Base-by-base conservation (phyloP, 768 basidiomycete genomes). In the Naganishia friedmannii region DNA sequence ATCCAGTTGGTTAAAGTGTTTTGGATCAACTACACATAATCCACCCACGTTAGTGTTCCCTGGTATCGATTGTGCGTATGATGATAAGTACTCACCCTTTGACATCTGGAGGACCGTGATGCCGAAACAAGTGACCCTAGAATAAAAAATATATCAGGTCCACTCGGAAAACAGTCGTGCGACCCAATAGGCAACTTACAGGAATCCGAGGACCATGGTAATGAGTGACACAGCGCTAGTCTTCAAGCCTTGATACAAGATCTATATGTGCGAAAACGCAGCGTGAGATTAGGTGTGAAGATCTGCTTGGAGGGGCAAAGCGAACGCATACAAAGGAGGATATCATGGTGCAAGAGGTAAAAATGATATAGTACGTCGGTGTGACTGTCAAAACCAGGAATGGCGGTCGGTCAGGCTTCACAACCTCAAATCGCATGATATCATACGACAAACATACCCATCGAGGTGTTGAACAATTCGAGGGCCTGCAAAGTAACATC, bases 161-260 rank as follows among this genome's bases (percentile, higher is more conserved):
- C 28, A 29, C 19, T 26, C 0, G 21, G 13, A 23, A 19, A 58
- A 26, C 19, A 19, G 55, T 15, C 12, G n/a, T 29, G 68, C 34
- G 70, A 39, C 37, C 34, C 21, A 23, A 34, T 9, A 28, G 26
- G 73, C 90, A 92, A 67, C 94, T 94, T 70, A 90, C 88, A 96
- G 81, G 84, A 99, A 98, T 9, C 88, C 94, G 26, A 95, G 86
- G 29, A 95, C 89, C 69, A 97, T 86, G 1, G 93, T 96, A 63
- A 98, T 85, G 66, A 99, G 93, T 74, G 90, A 87, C 1, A 86
- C 82, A 0, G 85, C 87, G 2, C 88, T 85, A 1, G 93, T 89
- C 56, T 88, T 84, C 69, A 98, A 87, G 51, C 95, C 95, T 84
- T 93, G 86, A 85, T 91, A 94, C 31, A 97, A 87, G 68, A 96